Percentiles rank a stretch among this genome's conserved stretches.
phyloP scores from a whole-genome alignment of 495 filamentous ascomycete genomes.

The Penicillium atrosanguineum region DNA sequence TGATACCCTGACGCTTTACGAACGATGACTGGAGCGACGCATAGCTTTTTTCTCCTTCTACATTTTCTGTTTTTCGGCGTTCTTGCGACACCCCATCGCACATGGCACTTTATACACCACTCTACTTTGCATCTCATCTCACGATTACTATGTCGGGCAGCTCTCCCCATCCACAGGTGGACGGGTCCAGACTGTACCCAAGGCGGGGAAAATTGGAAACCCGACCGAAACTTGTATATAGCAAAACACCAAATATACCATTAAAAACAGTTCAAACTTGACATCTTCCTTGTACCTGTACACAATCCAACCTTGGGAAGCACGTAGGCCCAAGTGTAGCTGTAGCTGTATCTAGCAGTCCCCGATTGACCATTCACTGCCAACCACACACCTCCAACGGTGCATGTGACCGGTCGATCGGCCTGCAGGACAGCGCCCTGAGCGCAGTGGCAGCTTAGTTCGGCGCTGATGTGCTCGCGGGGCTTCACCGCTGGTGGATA shows the following conservation, averaged over 20 bases:
- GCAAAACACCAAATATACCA: constrained; percentile 1
- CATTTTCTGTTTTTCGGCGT: constrained; percentile 9
- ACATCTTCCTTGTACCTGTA: not conserved
- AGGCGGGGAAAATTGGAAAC: constrained; percentile 1
- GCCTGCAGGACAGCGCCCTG: constrained; percentile 10
- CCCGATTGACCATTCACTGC: constrained; percentile 2
- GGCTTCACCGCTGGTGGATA: constrained; percentile 24
- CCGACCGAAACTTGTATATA: constrained; percentile 12
- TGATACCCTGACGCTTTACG: constrained; percentile 28
- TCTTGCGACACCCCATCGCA: not conserved
- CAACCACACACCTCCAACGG: constrained; percentile 6
- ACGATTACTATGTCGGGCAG: constrained; percentile 9
- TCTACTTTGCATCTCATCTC: constrained; percentile 1
- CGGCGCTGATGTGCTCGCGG: not conserved
- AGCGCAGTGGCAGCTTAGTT: constrained; percentile 2
- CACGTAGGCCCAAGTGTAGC: not conserved
- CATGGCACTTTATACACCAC: constrained; percentile 6
- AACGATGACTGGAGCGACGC: constrained; percentile 12
- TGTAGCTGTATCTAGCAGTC: not conserved
- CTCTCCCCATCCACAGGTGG: constrained; percentile 13
- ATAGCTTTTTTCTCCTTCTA: constrained; percentile 1
- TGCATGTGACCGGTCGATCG: constrained; percentile 28
- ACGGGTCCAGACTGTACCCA: constrained; percentile 23
- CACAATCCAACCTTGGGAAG: not conserved
- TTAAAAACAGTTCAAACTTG: not conserved